Percentiles rank a stretch among this genome's conserved stretches.
Evolutionary conservation across 2,329 filamentous ascomycete genomes (phyloP).

Genomic region (Epichloe festucae): DNA sequence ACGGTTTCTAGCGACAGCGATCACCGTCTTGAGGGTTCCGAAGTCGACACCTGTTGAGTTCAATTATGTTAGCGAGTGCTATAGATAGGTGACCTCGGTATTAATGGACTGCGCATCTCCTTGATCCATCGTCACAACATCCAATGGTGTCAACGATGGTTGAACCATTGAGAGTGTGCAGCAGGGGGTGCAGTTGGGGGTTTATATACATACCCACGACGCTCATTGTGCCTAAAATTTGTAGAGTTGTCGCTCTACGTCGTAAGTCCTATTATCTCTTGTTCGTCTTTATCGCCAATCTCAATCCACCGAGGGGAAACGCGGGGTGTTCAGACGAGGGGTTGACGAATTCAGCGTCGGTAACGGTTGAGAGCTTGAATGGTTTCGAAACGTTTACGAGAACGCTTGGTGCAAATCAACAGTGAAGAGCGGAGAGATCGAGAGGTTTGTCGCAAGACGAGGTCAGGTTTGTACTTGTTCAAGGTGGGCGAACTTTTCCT

Average conservation of each 20-base stretch:
- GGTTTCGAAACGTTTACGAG: not conserved
- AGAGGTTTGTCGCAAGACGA: not conserved
- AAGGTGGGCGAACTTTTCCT: slow-evolving; percentile 1
- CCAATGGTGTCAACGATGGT: not conserved
- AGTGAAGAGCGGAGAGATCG: not conserved
- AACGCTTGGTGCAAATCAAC: not conserved
- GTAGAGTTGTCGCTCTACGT: slow-evolving; percentile 10
- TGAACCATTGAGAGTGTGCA: not conserved
- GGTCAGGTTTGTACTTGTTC: not conserved
- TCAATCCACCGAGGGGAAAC: not conserved
- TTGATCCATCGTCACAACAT: not conserved
- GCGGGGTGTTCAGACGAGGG: slow-evolving; percentile 1
- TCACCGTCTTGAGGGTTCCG: slow-evolving; percentile 91
- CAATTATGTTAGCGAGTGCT: slow-evolving; percentile 7
- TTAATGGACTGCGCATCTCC: not conserved
- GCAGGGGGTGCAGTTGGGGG: not conserved
- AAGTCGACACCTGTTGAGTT: slow-evolving; percentile 63
- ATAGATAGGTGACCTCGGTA: not conserved
- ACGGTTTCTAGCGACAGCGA: slow-evolving; percentile 94
- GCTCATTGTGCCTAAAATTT: slow-evolving; percentile 33
- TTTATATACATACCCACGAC: slow-evolving; percentile 35
- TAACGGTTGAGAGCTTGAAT: not conserved
- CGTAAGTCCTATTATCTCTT: not conserved
- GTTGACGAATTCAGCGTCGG: not conserved
- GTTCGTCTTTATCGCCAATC: slow-evolving; percentile 5